Evolutionary conservation across 441 rosid genomes (phyloP), one percentile per base, ranked within the genome.

Genomic region (Daphne laureola): DNA sequence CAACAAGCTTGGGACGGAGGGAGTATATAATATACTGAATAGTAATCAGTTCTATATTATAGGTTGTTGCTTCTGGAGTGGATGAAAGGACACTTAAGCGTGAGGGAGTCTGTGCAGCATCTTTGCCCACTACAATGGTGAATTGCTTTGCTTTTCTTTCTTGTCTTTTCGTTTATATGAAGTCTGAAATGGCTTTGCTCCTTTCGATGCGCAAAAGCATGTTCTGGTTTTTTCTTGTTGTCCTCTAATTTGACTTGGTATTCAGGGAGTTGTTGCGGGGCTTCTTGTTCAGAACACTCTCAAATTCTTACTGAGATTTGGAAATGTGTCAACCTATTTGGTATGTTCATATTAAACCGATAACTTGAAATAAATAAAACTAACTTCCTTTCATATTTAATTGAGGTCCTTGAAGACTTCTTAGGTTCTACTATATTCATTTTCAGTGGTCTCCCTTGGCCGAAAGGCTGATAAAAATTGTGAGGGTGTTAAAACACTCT

Each of bases 41-140:
- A 21, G 25, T 21, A 0, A 9, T 31, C 38, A 31, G 38, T 31
- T 31, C 38, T 31, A 31, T 55, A 11, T 31, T 31, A 50, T 63
- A 88, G 98, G 96, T 89, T 51, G 98, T 84, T 14, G 96, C 96
- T 66, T 86, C 96, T 74, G 98, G 98, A 65, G 78, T 92, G 45
- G 98, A 92, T 71, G 98, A 92, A 76, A 79, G 88, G 27, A 86
- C 97, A 13, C 92, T 92, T 47, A 89, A 89, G 67, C 80, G 97
- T 55, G 96, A 91, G 66, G 98, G 98, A 15, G 97, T 92, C 56
- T 89, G 97, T 70, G 97, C 98, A 12, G 96, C 98, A 69, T 92
- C 98, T 66, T 68, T 89, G 61, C 97, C 96, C 40, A 84, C 95
- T 57, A 92, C 96, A 21, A 89, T 89, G 96, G 98, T 91, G 70